Conservation (phyloP, 257 asterid species). For the Mentha longifolia region DNA sequence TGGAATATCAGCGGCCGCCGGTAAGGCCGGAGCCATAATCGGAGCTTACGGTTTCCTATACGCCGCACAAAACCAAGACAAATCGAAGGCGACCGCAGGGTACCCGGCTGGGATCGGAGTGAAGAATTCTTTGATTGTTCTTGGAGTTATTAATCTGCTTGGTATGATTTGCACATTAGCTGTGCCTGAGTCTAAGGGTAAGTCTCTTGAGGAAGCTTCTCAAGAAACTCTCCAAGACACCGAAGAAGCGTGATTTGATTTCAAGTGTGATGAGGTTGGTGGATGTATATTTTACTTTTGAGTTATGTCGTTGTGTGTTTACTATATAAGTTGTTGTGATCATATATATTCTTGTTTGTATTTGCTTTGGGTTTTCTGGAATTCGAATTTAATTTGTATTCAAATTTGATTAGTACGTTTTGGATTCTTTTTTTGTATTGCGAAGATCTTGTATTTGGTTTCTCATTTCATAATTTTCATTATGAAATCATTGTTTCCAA, state of each 20-base stretch:
- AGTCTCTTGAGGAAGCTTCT: conserved; percentile 53
- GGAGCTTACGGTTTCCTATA: conserved; percentile 56
- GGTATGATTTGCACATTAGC: conserved; percentile 49
- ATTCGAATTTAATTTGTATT: too few relatives aligned
- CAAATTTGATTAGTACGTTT: too few relatives aligned
- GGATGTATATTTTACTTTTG: too few relatives aligned
- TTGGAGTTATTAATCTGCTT: conserved; percentile 40
- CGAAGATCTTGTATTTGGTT: too few relatives aligned
- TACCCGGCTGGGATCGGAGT: conserved; percentile 48
- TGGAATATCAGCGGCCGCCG: conserved; percentile 50
- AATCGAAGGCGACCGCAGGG: conserved; percentile 34
- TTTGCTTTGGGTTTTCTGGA: too few relatives aligned
- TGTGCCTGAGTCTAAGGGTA: conserved; percentile 54
- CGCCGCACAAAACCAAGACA: conserved; percentile 41
- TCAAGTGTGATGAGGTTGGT: too few relatives aligned
- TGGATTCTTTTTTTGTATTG: too few relatives aligned
- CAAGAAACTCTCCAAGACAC: conserved; percentile 41
- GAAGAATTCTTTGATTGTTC: conserved; percentile 43
- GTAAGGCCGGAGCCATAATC: conserved; percentile 53
- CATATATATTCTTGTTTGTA: too few relatives aligned
- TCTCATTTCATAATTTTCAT: too few relatives aligned
- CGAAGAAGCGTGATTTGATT: background rate
- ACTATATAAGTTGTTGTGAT: too few relatives aligned
- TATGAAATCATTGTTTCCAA: too few relatives aligned
- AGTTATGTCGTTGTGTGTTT: too few relatives aligned